Base-by-base conservation (phyloP, 805 yeast species). In the Hermanozyma aechmeae region DNA sequence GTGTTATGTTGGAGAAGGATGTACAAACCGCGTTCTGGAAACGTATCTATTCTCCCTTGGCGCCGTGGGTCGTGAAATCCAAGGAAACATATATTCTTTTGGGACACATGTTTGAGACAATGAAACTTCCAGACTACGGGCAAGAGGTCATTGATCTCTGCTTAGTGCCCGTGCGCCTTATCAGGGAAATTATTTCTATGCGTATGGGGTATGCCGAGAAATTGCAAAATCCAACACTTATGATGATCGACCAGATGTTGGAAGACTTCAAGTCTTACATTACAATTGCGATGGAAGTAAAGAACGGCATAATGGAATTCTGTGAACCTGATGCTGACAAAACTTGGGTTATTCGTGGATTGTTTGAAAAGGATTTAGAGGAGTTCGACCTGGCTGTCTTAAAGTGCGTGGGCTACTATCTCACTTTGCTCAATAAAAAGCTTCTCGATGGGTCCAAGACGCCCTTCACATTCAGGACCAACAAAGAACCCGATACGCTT, bases 241-340 rank as follows among this genome's bases (percentile, higher is more conserved):
- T 85, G 86, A 83, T 85, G 78, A 83, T 92, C 42, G 98, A 92
- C 53, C 96, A 89, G 55, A 79, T 85, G 70, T 71, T 89, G 36
- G 86, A 75, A 26, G 95, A 85, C 50, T 80, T 89, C 49, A 77
- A 77, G 40, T 68, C 77, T 2, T 85, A 84, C 48, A 71, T 89
- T 32, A 68, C 72, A 27, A 60, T 86, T 19, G 87, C 95, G 0
- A 65, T 84, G 12, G 80, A 75, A 39, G 72, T 86, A 28, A 78
- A 85, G 48, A 73, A 71, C 33, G 74, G 84, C 0, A 69, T 79
- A 26, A 55, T 66, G 16, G 77, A 71, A 27, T 79, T 75, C 42
- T 65, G 73, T 39, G 68, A 56, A 20, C 73, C 81, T 0, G 68
- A 61, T 31, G 40, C 39, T 5, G 70, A 66, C 26, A 71, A 64